Evolutionary conservation across 202 grass and related monocot species (phyloP).

Genomic region (Schoenoplectus triqueter): DNA sequence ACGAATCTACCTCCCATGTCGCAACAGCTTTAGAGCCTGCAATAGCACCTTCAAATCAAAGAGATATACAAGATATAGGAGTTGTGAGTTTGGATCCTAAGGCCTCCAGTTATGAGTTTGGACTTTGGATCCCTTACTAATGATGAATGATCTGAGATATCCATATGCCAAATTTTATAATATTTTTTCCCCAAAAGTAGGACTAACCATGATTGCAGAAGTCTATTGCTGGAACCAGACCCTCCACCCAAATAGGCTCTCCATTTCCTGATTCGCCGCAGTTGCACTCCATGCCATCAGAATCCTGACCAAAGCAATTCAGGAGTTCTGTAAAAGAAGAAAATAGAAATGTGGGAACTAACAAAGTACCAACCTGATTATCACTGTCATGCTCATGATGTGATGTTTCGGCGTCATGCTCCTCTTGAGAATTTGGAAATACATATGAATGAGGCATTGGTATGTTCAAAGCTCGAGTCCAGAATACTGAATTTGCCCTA

Average conservation of each 20-base stretch:
- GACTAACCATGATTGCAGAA: conserved; percentile 95
- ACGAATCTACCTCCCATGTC: conserved; percentile 91
- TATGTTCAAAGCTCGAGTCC: conserved; percentile 90
- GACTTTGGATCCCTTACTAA: not conserved
- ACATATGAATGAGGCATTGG: conserved; percentile 81
- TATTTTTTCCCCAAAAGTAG: conserved; percentile 14
- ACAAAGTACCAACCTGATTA: conserved; percentile 34
- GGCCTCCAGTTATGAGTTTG: conserved; percentile 14
- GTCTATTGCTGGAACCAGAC: conserved; percentile 89
- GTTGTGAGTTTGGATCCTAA: not conserved
- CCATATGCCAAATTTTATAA: not conserved
- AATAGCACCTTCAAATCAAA: conserved; percentile 43
- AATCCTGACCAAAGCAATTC: conserved; percentile 52
- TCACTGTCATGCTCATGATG: conserved; percentile 18
- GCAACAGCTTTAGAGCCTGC: conserved; percentile 69
- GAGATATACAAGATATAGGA: conserved; percentile 28
- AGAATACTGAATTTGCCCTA: conserved; percentile 98
- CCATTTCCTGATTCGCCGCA: conserved; percentile 44
- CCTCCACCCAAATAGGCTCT: conserved; percentile 87
- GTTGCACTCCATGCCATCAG: conserved; percentile 44
- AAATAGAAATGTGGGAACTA: conserved; percentile 21
- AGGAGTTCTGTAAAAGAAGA: conserved; percentile 24
- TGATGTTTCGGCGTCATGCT: conserved; percentile 40
- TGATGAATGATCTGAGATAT: conserved; percentile 10
- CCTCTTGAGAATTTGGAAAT: conserved; percentile 50